Conservation (phyloP, 495 filamentous ascomycete species). For the Penicillium argentinense region DNA sequence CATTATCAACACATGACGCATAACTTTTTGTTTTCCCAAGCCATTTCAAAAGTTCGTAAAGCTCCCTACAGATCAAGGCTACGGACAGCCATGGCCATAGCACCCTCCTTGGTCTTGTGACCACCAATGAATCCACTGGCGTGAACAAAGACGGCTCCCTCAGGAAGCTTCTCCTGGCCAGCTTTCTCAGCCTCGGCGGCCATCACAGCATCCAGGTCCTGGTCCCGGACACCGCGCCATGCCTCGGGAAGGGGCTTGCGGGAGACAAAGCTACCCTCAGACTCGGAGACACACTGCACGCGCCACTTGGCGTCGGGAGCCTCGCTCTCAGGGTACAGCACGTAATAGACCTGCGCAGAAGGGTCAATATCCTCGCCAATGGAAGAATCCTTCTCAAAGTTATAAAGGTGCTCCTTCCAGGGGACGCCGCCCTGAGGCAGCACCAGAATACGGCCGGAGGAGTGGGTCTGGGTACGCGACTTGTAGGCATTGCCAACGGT, state of each 20-base stretch:
- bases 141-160: constrained; percentile 87
- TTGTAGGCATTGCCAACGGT: constrained; percentile 71
- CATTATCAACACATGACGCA: neutral
- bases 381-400: constrained; percentile 66
- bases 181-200: constrained; percentile 57
- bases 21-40: constrained; percentile 18
- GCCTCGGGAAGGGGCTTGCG: constrained; percentile 84
- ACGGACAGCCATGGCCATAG: constrained; percentile 78
- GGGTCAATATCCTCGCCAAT: constrained; percentile 29
- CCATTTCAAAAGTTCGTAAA: constrained; percentile 2
- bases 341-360: constrained; percentile 65
- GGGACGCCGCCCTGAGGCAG: constrained; percentile 72
- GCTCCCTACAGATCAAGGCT: constrained; percentile 53
- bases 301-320: constrained; percentile 78
- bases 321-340: constrained; percentile 85
- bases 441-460: constrained; percentile 76
- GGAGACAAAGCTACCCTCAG: constrained; percentile 82
- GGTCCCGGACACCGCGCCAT: constrained; percentile 89
- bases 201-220: constrained; percentile 70
- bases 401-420: constrained; percentile 96
- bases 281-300: constrained; percentile 80
- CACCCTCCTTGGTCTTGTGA: constrained; percentile 88
- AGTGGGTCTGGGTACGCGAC: constrained; percentile 61
- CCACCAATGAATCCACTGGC: constrained; percentile 95
- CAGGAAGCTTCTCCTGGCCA: constrained; percentile 39